Evolutionary conservation across 106 monocot species (phyloP), one percentile per base, ranked within the genome.

Genomic region (Dendrobium officinale): DNA sequence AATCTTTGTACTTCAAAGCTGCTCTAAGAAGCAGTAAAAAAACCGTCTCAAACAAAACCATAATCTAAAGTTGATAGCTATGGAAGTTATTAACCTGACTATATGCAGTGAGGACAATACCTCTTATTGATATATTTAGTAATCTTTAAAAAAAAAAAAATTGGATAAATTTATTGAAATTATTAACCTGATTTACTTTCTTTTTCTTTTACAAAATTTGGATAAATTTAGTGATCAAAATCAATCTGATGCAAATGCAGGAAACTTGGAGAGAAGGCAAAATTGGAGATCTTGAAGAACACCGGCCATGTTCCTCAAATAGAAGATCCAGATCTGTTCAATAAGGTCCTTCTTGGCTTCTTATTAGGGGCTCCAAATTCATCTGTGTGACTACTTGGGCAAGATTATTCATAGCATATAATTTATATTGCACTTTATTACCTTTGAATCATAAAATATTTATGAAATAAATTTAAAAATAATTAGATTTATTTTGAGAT

Each of bases 261-360:
- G 81, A n/a, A 44, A 18, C 81, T 91, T 5, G 91, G 91, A 74
- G 89, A 89, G 22, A 83, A 83, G 8, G 87, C 77, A n/a, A 86
- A 47, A 55, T 41, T 91, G 40, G 86, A 81, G 55, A 81, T 85
- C 13, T 45, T 91, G 72, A 81, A 86, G 82, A 85, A 89, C 59
- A 87, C 88, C 0, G 85, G 86, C 2, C 91, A 91, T 70, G 6
- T 87, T 22, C 91, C 91, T 19, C 88, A 91, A 31, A 24, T 59
- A 10, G 91, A 91, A 79, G 79, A 85, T 59, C 86, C 88, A 13
- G 49, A 33, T 9, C 47, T 37, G 22, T 91, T 91, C 77, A 91
- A 91, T 61, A 26, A 85, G 78, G 49, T 85, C 45, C 80, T 91
- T 3, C 18, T 86, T 11, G 72, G 81, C 24, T 91, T 91, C 83